A percentile compares a stretch with the other conserved stretches of the same genome.
Conservation (phyloP, 108 stramenopile genomes). For the Fragilariopsis cylindrus region DNA sequence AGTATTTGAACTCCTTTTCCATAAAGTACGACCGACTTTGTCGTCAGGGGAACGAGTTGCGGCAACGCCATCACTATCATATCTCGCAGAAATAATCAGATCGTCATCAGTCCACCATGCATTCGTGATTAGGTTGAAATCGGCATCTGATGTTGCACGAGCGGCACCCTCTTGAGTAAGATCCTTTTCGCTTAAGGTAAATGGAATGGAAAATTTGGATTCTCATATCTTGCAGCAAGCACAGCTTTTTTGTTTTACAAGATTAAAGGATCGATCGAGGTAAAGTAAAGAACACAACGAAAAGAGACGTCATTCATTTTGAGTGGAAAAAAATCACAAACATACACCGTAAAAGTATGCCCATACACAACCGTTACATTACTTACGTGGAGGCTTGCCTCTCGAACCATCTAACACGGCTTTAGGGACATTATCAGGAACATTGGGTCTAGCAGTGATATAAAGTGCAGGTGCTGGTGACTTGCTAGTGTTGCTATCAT, state of each 20-base stretch:
- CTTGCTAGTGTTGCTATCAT: neutral
- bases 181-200: slow-evolving; percentile 33
- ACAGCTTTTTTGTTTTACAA: slow-evolving; percentile 16
- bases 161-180: slow-evolving; percentile 52
- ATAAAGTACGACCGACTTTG: slow-evolving; percentile 49
- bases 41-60: slow-evolving; percentile 63
- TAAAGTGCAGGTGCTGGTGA: slow-evolving; percentile 45
- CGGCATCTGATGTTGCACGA: neutral
- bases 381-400: slow-evolving; percentile 53
- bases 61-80: slow-evolving; percentile 62
- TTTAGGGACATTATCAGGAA: slow-evolving; percentile 55
- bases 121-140: neutral
- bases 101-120: slow-evolving; percentile 53
- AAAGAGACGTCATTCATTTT: too few relatives aligned
- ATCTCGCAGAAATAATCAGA: slow-evolving; percentile 60
- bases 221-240: slow-evolving; percentile 44
- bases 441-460: slow-evolving; percentile 50
- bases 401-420: slow-evolving; percentile 55
- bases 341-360: too few relatives aligned
- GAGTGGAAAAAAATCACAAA: too few relatives aligned
- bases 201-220: slow-evolving; percentile 54
- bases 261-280: too few relatives aligned
- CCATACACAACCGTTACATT: too few relatives aligned
- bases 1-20: slow-evolving; percentile 1
- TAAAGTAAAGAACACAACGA: too few relatives aligned